Base-by-base conservation (phyloP, 148 eudicot species). In the Simmondsia chinensis region DNA sequence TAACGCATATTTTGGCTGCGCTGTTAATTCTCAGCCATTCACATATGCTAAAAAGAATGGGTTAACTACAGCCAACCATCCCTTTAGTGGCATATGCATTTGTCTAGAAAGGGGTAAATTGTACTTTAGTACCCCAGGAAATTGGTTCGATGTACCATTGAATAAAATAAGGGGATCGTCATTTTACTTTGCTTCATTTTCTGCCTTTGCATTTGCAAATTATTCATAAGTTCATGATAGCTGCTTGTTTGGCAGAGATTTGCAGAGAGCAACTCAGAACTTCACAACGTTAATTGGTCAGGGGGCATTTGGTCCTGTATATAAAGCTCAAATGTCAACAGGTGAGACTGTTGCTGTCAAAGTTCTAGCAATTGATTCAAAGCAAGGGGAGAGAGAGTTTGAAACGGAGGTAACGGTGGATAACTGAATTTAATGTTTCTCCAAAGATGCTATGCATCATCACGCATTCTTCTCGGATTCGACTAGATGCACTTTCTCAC, bases 271-370 rank as follows among this genome's bases (percentile, higher is more conserved):
- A 40, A 89, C 97, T 29, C 75, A 66, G 50, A 89, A 89, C 62
- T 89, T 89, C 64, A 89, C 97, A 19, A 65, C 93, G 10, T 47
- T 81, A 58, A 66, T 89, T 36, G 97, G 97, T 24, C 87, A 81
- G 44, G 97, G 97, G 32, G 95, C 97, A 44, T 89, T 71, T 74
- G 97, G 97, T 55, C 93, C 88, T 46, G 97, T 89, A 38, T 89
- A 89, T 58, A 89, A 55, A 70, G 97, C 97, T 44, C 80, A 89
- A 52, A 78, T 89, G 95, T 48, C 51, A 45, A 70, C 82, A 56
- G 97, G 93, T 29, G 97, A 84, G 74, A 72, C 60, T 39, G 97
- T 85, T 69, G 97, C 97, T 60, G 95, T 89, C 33, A 89, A 89
- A 68, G 82, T 79, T 67, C 79, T 89, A 15, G 97, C 85, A 54